phyloP scores from a whole-genome alignment of 345 rosid species.

The Cardamine chenopodiifolia region DNA sequence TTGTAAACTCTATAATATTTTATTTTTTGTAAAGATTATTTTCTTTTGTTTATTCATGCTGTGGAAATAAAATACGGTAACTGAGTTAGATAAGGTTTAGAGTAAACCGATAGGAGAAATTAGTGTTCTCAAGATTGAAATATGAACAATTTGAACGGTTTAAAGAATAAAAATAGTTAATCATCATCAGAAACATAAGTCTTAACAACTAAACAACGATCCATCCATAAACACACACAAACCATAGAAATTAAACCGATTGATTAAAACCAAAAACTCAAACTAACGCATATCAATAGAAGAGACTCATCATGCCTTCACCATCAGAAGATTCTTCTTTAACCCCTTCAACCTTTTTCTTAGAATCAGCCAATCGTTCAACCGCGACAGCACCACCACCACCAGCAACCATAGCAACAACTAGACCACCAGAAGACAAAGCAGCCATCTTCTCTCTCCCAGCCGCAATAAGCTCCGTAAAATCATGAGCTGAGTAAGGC shows the following conservation, averaged over 20 bases:
- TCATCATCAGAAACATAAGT: not conserved
- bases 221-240: too few relatives aligned
- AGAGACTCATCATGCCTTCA: conserved; percentile 39
- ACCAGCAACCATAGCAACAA: conserved; percentile 17
- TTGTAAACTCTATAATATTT: too few relatives aligned
- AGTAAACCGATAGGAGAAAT: too few relatives aligned
- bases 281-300: conserved; percentile 4
- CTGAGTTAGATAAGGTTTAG: too few relatives aligned
- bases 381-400: conserved; percentile 12
- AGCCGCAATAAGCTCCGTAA: conserved; percentile 31
- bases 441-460: conserved; percentile 37
- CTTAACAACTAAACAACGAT: not conserved
- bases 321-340: conserved; percentile 37
- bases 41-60: too few relatives aligned
- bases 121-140: too few relatives aligned
- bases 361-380: conserved; percentile 4
- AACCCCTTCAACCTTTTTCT: conserved; percentile 37
- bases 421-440: conserved; percentile 14
- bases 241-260: not conserved
- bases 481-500: not conserved
- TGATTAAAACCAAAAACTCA: not conserved
- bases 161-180: not conserved
- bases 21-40: too few relatives aligned
- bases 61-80: too few relatives aligned
- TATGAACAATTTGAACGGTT: too few relatives aligned